Conservation (phyloP, 306 rosid genomes). For the Prunus mira region DNA sequence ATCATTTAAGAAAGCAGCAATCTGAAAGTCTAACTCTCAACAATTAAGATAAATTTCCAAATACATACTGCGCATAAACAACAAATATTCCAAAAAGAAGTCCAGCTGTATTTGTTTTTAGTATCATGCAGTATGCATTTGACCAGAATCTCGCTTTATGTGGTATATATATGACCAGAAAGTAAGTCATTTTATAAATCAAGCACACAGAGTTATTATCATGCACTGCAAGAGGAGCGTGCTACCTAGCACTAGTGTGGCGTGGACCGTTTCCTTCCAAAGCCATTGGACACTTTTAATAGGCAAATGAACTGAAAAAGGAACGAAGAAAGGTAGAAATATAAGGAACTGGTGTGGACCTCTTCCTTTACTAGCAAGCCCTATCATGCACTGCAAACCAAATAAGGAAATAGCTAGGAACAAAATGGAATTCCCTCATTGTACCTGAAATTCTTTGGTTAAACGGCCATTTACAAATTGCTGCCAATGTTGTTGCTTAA, state of each 20-base stretch:
- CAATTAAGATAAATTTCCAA: not conserved
- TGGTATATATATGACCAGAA: not conserved
- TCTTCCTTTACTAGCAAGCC: not conserved
- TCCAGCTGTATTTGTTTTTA: not conserved
- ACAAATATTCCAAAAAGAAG: not conserved
- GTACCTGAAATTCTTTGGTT: conserved; percentile 14
- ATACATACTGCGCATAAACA: not conserved
- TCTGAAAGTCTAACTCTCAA: not conserved
- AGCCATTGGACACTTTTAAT: not conserved
- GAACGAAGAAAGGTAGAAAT: not conserved
- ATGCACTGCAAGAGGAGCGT: not conserved
- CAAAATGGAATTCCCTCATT: not conserved
- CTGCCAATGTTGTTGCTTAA: conserved; percentile 8
- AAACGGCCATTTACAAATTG: conserved; percentile 10
- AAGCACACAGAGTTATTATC: not conserved
- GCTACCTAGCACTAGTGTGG: not conserved
- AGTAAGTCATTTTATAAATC: not conserved
- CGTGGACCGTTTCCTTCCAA: not conserved
- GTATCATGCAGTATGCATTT: not conserved
- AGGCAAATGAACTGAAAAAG: not conserved
- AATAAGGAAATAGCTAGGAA: not conserved
- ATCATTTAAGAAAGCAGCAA: not conserved
- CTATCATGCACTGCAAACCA: not conserved
- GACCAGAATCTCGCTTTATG: not conserved
- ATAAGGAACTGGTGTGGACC: not conserved